Evolutionary conservation across 2,329 filamentous ascomycete genomes (phyloP), one percentile per base, ranked within the genome.

Genomic region (Arthroderma sp.): DNA sequence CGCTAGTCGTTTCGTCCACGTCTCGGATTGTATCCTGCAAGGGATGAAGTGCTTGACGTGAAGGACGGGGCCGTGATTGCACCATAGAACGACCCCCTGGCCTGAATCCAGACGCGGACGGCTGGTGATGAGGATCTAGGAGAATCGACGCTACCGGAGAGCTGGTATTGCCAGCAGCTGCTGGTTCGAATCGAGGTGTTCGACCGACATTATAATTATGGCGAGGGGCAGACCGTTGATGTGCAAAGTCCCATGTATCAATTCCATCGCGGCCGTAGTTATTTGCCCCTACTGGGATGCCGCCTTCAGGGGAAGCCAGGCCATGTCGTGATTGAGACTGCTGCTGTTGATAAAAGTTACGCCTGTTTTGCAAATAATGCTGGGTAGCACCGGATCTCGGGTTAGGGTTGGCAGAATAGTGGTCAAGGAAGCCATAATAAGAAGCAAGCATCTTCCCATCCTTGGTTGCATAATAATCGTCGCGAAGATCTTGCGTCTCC

Each of bases 361-460:
- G 40, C 33, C 64, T 62, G 2, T 72, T 72, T 3, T 73, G 74
- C 9, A 75, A 74, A 32, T 80, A 64, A 44, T 77, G 72, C 15
- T 77, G 76, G 5, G 76, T 75, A 15, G 80, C 73, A 1, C 78
- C 80, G 5, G 75, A 78, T 60, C 79, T 81, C 3, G 80, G 78
- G 54, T 85, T 85, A 40, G 80, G 78, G 54, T 85, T 85, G 40
- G 80, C 77, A 9, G 81, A 78, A 56, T 98, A 98, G 53, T 94
- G 88, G 58, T 95, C 87, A 47, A 95, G 70, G 61, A 98, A 98
- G 2, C 88, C 87, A 56, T 91, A 88, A 60, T 95, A 91, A 0
- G 89, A 96, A 10, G 87, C 85, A n/a, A 91, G 81, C 85, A 98
- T 94, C 67, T 98, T 98, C 50, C 88, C 85, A 57, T 98, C 88